These are phyloP conservation scores for Russula dissimulans DNA, from an alignment of 768 basidiomycete species.

Conservation along the genomic window DNA sequence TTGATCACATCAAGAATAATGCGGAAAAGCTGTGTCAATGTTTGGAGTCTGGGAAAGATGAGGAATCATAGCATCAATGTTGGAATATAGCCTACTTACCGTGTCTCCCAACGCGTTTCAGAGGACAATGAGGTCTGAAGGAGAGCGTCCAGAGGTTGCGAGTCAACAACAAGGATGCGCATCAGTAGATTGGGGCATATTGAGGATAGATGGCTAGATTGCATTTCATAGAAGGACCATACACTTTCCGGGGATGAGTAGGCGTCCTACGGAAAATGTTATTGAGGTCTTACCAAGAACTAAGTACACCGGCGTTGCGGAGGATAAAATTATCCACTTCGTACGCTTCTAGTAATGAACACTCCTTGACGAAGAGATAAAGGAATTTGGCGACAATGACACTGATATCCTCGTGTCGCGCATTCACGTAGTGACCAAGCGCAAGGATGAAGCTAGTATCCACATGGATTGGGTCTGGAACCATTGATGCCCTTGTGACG, in stretches of 20 bases:
- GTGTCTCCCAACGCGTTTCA: constrained; percentile 36
- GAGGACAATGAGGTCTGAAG: constrained; percentile 34
- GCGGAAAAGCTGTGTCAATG: constrained; percentile 49
- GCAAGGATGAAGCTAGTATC: constrained; percentile 47
- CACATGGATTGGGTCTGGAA: constrained; percentile 53
- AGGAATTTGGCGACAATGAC: constrained; percentile 55
- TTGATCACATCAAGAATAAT: constrained; percentile 59
- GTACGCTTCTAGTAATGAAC: constrained; percentile 51
- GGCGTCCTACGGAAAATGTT: background rate
- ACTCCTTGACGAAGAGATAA: constrained; percentile 47
- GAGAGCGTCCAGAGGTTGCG: constrained; percentile 49
- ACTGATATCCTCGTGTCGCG: constrained; percentile 40
- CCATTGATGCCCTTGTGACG: constrained; percentile 31
- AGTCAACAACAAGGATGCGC: constrained; percentile 51
- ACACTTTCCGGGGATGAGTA: constrained; percentile 32
- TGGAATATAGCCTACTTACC: constrained; percentile 32
- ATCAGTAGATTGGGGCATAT: constrained; percentile 49
- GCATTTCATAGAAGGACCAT: constrained; percentile 63
- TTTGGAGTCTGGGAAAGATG: constrained; percentile 35
- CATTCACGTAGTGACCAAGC: constrained; percentile 42
- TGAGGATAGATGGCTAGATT: constrained; percentile 42
- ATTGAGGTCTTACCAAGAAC: constrained; percentile 40
- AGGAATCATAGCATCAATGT: background rate
- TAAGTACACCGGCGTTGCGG: constrained; percentile 49
- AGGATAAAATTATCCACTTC: constrained; percentile 70